Percentiles rank a stretch among this genome's conserved stretches.
Evolutionary conservation across 78 protist species (phyloP).

Genomic region (Neovahlkampfia damariscottae): DNA sequence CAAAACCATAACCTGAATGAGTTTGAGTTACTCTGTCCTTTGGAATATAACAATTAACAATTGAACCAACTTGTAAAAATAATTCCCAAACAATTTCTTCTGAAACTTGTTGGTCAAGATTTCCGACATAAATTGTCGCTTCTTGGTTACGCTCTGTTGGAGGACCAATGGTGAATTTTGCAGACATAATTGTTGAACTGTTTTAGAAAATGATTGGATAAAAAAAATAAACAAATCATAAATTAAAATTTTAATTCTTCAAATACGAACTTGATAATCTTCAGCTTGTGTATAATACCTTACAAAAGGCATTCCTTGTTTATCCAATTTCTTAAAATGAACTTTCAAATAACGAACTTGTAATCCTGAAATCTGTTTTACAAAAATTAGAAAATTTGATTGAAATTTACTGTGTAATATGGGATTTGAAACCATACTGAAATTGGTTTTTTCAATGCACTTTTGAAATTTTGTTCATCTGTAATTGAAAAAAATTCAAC

Average conservation of each 20-base stretch:
- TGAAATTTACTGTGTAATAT: conserved; percentile 91
- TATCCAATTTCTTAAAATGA: too few relatives aligned
- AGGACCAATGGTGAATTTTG: conserved; percentile 19
- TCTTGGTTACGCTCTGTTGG: conserved; percentile 58
- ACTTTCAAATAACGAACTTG: conserved; percentile 92
- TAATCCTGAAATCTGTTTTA: too few relatives aligned
- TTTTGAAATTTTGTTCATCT: too few relatives aligned
- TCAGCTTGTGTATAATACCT: conserved; percentile 37
- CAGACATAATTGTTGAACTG: conserved; percentile 17
- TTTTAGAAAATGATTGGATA: too few relatives aligned
- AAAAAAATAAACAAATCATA: too few relatives aligned
- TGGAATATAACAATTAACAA: conserved; percentile 83
- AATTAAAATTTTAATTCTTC: not conserved
- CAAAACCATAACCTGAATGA: conserved; percentile 88
- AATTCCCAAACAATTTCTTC: conserved; percentile 91
- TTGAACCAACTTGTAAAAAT: conserved; percentile 88
- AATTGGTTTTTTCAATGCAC: conserved; percentile 87
- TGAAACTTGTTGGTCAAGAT: conserved; percentile 77
- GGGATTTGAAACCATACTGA: conserved; percentile 95
- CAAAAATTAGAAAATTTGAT: too few relatives aligned
- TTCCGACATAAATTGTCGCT: conserved; percentile 88
- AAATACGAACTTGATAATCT: conserved; percentile 11
- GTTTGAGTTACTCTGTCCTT: conserved; percentile 78
- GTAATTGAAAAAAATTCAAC: too few relatives aligned
- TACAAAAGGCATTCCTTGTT: conserved; percentile 98